Evolutionary conservation across 106 monocot species (phyloP).

Genomic region (Xerophyta viscosa): DNA sequence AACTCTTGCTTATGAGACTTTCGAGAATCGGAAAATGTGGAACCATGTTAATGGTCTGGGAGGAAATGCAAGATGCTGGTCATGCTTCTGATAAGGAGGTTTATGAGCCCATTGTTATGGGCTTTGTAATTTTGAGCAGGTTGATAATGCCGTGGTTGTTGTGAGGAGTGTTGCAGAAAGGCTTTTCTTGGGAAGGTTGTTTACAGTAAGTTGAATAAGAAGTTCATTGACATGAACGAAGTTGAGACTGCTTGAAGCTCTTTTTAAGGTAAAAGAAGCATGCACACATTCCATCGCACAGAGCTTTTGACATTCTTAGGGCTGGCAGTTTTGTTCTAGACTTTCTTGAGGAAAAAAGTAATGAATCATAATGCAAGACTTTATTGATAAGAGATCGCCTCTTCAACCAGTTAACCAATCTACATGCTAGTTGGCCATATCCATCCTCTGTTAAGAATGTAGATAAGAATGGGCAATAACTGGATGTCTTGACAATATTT

Average conservation of each 20-base stretch:
- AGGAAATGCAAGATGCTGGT: conserved; percentile 84
- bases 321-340: conserved; percentile 77
- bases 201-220: conserved; percentile 78
- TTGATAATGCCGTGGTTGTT: conserved; percentile 70
- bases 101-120: conserved; percentile 81
- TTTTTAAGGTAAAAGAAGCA: conserved; percentile 63
- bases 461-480: too few relatives aligned
- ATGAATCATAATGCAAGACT: too few relatives aligned
- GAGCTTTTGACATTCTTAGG: conserved; percentile 73
- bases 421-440: too few relatives aligned
- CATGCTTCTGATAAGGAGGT: conserved; percentile 66
- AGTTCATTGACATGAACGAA: conserved; percentile 68
- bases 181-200: conserved; percentile 59
- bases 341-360: too few relatives aligned
- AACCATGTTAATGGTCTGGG: conserved; percentile 73
- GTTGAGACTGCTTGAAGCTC: conserved; percentile 87
- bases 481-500: too few relatives aligned
- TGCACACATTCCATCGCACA: conserved; percentile 32
- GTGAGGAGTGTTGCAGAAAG: conserved; percentile 66
- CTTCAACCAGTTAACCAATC: too few relatives aligned
- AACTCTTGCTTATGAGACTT: conserved; percentile 85
- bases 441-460: too few relatives aligned
- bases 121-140: conserved; percentile 79
- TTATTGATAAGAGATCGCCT: too few relatives aligned
- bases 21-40: conserved; percentile 79